Conservation (phyloP, 805 yeast species). For the Saccharomyces eubayanus region DNA sequence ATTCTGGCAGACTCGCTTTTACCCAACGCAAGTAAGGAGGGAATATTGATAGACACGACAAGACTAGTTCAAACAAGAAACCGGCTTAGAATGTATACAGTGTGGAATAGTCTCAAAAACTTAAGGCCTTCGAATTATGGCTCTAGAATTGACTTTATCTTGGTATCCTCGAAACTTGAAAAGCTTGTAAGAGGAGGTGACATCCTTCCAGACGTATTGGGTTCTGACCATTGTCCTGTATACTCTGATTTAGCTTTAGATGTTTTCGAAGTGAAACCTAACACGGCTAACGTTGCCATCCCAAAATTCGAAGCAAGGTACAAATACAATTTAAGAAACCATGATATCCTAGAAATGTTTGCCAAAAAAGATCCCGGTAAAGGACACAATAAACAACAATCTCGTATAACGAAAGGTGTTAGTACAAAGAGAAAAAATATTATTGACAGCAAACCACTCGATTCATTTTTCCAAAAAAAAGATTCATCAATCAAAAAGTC, state of each 20-base stretch:
- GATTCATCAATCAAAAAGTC: neutral
- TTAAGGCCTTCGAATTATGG: conserved; percentile 79
- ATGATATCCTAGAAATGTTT: conserved; percentile 33
- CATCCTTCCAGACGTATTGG: conserved; percentile 64
- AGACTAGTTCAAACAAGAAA: conserved; percentile 47
- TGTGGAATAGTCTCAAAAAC: conserved; percentile 79
- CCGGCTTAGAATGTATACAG: conserved; percentile 65
- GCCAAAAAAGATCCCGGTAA: conserved; percentile 5
- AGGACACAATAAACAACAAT: neutral
- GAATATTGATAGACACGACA: conserved; percentile 49
- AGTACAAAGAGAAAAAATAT: conserved; percentile 1
- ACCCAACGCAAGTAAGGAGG: conserved; percentile 30
- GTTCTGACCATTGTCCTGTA: conserved; percentile 94
- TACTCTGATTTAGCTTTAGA: conserved; percentile 50
- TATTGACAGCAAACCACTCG: conserved; percentile 6
- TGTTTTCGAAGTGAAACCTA: neutral
- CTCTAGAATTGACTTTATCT: conserved; percentile 74
- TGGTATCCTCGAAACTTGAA: conserved; percentile 39
- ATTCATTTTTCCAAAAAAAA: neutral
- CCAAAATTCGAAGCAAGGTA: conserved; percentile 48
- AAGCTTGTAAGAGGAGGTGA: conserved; percentile 31
- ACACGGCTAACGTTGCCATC: neutral
- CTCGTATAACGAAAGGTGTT: neutral
- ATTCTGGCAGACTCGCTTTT: conserved; percentile 33
- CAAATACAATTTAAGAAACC: conserved; percentile 36